Evolutionary conservation across 495 filamentous ascomycete genomes (phyloP).

Genomic region (Neurospora terricola): DNA sequence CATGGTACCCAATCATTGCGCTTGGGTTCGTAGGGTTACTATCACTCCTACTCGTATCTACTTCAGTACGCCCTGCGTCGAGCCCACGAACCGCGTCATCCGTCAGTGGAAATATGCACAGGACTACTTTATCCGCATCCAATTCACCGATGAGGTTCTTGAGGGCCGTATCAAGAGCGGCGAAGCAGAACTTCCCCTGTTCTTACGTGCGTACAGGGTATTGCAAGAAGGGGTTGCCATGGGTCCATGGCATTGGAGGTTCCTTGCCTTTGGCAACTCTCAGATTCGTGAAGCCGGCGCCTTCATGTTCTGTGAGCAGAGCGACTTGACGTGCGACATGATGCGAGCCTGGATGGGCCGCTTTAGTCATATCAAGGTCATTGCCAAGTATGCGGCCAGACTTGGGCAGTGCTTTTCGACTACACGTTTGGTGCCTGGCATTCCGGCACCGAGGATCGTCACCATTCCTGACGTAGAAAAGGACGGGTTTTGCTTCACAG

Average conservation of each 20-base stretch:
- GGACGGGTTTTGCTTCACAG: conserved; percentile 65
- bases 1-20: conserved; percentile 60
- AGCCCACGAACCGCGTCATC: conserved; percentile 81
- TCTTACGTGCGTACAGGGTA: conserved; percentile 59
- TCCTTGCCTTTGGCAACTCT: conserved; percentile 91
- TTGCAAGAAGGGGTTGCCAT: conserved; percentile 72
- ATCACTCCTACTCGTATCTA: conserved; percentile 78
- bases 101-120: conserved; percentile 53
- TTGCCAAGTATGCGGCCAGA: conserved; percentile 80
- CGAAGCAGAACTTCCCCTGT: conserved; percentile 53
- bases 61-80: conserved; percentile 65
- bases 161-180: conserved; percentile 38
- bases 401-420: conserved; percentile 95
- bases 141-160: conserved; percentile 71
- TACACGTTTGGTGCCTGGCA: conserved; percentile 54
- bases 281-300: conserved; percentile 89
- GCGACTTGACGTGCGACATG: conserved; percentile 50
- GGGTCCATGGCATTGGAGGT: conserved; percentile 73
- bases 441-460: conserved; percentile 31
- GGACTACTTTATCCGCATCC: conserved; percentile 86
- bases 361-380: conserved; percentile 63
- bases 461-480: conserved; percentile 55
- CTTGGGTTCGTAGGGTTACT: conserved; percentile 61
- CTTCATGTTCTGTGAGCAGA: conserved; percentile 62
- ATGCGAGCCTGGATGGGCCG: conserved; percentile 91